Evolutionary conservation across 768 basidiomycete species (phyloP).

Genomic region (Pleurotus pulmonarius): DNA sequence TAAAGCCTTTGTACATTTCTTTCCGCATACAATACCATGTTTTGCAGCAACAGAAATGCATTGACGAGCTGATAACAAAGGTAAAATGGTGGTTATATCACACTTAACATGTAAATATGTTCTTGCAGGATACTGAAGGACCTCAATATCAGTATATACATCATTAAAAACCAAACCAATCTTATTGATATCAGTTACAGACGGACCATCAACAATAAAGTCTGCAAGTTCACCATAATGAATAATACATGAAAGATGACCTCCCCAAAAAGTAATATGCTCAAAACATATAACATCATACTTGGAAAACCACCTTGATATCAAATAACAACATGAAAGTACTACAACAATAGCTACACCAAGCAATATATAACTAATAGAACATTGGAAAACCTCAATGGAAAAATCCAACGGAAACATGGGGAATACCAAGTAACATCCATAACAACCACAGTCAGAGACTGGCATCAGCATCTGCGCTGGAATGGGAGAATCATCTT

Average conservation of each 20-base stretch:
- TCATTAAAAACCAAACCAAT: background rate
- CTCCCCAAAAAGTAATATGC: background rate
- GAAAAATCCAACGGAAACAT: too few species aligned
- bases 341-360: too few species aligned
- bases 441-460: too few species aligned
- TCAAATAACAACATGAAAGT: too few species aligned
- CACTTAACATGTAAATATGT: background rate
- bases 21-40: background rate
- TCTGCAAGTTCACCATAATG: background rate
- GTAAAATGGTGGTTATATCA: background rate
- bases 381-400: too few species aligned
- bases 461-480: too few species aligned
- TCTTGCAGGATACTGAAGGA: background rate
- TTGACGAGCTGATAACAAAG: background rate
- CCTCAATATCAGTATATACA: background rate
- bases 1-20: background rate
- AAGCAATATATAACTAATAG: too few species aligned
- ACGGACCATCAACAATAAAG: background rate
- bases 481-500: too few species aligned
- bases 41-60: background rate
- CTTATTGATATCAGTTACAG: background rate
- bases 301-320: too few species aligned
- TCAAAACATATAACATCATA: too few species aligned
- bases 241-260: background rate
- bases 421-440: too few species aligned